A percentile compares a stretch with the other conserved stretches of the same genome.
Conservation (phyloP, 306 rosid species). For the Prinsepia uniflora region DNA sequence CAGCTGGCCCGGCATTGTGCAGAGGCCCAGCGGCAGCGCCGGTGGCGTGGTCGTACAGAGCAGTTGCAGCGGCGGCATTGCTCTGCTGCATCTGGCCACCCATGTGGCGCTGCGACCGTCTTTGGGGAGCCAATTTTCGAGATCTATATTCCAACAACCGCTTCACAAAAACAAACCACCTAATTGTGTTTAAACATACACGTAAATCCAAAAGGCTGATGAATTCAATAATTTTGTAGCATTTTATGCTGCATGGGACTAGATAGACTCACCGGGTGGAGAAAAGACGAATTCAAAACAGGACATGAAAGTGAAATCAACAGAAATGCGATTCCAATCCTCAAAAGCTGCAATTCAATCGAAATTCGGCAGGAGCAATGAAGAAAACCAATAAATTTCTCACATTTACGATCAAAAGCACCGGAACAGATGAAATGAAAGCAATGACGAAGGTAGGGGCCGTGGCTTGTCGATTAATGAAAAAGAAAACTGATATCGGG, state of each 20-base stretch:
- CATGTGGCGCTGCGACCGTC: slow-evolving; percentile 99
- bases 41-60: slow-evolving; percentile 69
- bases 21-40: slow-evolving; percentile 58
- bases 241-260: neutral
- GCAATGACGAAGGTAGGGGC: slow-evolving; percentile 31
- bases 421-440: slow-evolving; percentile 8
- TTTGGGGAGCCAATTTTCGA: slow-evolving; percentile 99
- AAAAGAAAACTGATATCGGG: slow-evolving; percentile 14
- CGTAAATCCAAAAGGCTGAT: slow-evolving; percentile 1
- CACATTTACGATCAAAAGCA: slow-evolving; percentile 7
- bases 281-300: slow-evolving; percentile 50
- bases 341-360: slow-evolving; percentile 31
- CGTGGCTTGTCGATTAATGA: slow-evolving; percentile 18
- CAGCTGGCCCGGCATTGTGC: slow-evolving; percentile 64
- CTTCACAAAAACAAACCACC: slow-evolving; percentile 35
- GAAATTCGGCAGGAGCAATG: slow-evolving; percentile 13
- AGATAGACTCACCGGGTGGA: slow-evolving; percentile 56
- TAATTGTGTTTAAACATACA: neutral
- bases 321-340: slow-evolving; percentile 35
- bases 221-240: slow-evolving; percentile 1
- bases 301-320: slow-evolving; percentile 54
- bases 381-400: neutral
- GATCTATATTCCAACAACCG: slow-evolving; percentile 58
- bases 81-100: slow-evolving; percentile 99
- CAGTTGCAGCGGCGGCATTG: slow-evolving; percentile 88